Percentiles rank a stretch among this genome's conserved stretches.
Evolutionary conservation across 345 rosid genomes (phyloP).

Genomic region (Iberis pinnata): DNA sequence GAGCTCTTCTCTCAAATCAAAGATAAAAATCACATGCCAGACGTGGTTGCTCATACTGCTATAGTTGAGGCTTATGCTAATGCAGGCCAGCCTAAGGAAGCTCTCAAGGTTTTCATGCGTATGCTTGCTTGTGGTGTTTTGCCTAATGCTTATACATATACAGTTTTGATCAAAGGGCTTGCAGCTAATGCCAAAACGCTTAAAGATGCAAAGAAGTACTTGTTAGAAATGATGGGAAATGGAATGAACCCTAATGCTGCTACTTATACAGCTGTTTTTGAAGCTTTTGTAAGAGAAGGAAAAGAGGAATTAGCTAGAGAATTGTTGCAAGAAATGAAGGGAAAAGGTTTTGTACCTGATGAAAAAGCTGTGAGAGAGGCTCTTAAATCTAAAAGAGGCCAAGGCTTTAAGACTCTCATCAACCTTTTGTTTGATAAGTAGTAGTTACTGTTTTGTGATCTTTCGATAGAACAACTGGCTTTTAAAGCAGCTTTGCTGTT

Average conservation of each 20-base stretch:
- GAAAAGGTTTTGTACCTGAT: constrained; percentile 40
- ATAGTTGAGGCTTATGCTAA: constrained; percentile 65
- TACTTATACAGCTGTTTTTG: constrained; percentile 47
- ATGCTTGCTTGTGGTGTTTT: constrained; percentile 61
- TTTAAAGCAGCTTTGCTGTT: background rate
- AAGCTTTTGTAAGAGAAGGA: constrained; percentile 39
- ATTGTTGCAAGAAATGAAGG: constrained; percentile 43
- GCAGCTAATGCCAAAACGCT: constrained; percentile 35
- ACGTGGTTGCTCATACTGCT: constrained; percentile 64
- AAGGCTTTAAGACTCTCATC: constrained; percentile 36
- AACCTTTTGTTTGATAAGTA: constrained; percentile 44
- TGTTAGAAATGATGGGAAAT: constrained; percentile 58
- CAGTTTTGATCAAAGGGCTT: constrained; percentile 56
- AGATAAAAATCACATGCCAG: constrained; percentile 61
- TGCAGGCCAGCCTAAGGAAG: constrained; percentile 61
- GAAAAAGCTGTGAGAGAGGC: constrained; percentile 49
- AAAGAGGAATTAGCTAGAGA: constrained; percentile 48
- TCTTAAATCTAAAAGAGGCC: constrained; percentile 39
- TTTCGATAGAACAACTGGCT: constrained; percentile 1
- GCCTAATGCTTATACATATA: constrained; percentile 68
- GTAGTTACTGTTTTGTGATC: constrained; percentile 4
- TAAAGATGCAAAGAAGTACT: constrained; percentile 41
- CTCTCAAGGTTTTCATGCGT: constrained; percentile 49
- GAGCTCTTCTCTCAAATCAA: constrained; percentile 63
- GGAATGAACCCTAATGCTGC: constrained; percentile 51